These are phyloP conservation scores for Clathrospora elynae DNA, from an alignment of 2,329 filamentous ascomycete genomes.

Conservation along the genomic window DNA sequence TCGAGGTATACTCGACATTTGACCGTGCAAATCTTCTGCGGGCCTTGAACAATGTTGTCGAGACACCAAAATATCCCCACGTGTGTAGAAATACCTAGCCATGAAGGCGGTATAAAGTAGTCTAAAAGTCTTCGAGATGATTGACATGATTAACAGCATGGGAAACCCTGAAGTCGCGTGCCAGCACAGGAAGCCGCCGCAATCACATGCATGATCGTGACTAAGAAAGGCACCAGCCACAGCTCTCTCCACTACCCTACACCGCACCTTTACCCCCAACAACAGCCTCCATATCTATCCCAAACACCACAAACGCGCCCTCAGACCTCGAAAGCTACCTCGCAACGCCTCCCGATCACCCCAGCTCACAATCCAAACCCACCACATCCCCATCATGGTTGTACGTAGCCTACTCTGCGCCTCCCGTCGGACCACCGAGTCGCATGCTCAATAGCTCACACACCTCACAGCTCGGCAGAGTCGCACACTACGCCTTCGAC, in stretches of 20 bases:
- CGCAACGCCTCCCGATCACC: constrained; percentile 11
- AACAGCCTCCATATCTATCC: constrained; percentile 13
- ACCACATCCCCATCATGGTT: constrained; percentile 39
- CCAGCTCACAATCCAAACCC: constrained; percentile 6
- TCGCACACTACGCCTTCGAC: constrained; percentile 95
- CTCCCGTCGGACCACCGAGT: constrained; percentile 19
- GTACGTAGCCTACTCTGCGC: constrained; percentile 38
- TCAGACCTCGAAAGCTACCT: constrained; percentile 2
- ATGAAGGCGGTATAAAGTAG: too few species aligned
- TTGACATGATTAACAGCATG: constrained; percentile 2
- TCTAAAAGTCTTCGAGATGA: constrained; percentile 1
- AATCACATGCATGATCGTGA: constrained; percentile 30
- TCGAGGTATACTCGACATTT: constrained; percentile 1
- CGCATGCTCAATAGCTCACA: constrained; percentile 56
- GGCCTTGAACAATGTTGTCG: too few species aligned
- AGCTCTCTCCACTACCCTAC: constrained; percentile 22
- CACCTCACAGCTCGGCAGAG: constrained; percentile 81
- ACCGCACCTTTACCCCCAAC: constrained; percentile 23
- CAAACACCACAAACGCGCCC: constrained; percentile 14
- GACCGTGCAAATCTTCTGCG: background rate
- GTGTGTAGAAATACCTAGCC: too few species aligned
- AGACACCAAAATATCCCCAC: too few species aligned
- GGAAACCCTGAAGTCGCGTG: constrained; percentile 13
- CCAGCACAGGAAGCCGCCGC: constrained; percentile 18
- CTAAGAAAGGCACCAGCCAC: constrained; percentile 34